Percentiles rank a stretch among this genome's conserved stretches.
Conservation (phyloP, 2,329 filamentous ascomycete genomes). For the Thermothelomyces thermophilus region DNA sequence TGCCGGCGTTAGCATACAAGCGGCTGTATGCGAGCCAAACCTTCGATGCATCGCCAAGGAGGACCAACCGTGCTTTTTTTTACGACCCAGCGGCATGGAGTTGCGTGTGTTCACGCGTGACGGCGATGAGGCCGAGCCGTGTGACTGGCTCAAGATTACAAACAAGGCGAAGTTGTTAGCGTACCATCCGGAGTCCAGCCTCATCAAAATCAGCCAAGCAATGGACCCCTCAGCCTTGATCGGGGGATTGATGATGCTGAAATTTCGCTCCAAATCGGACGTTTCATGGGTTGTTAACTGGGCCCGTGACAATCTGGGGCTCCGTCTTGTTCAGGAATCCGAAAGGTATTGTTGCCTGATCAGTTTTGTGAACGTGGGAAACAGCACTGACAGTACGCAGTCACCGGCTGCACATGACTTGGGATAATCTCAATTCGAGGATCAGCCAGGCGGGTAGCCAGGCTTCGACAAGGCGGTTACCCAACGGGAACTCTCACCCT, state of each 20-base stretch:
- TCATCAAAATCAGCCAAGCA: slow-evolving; percentile 17
- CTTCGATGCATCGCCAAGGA: not conserved
- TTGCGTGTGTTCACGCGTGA: slow-evolving; percentile 14
- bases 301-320: not conserved
- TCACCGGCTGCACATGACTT: not conserved
- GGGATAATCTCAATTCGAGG: not conserved
- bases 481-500: not conserved
- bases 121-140: slow-evolving; percentile 2
- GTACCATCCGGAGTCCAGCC: slow-evolving; percentile 8
- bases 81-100: not conserved
- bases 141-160: slow-evolving; percentile 20
- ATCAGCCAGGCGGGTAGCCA: not conserved
- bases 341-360: slow-evolving; percentile 3
- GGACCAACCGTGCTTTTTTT: slow-evolving; percentile 5
- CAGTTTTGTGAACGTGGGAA: not conserved
- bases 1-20: not conserved
- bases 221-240: slow-evolving; percentile 6
- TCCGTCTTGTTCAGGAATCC: not conserved
- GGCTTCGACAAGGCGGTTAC: not conserved
- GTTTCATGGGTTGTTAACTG: slow-evolving; percentile 11
- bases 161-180: slow-evolving; percentile 2
- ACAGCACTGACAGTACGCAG: not conserved
- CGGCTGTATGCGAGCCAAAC: slow-evolving; percentile 16
- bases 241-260: slow-evolving; percentile 12
- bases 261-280: slow-evolving; percentile 9